Conservation (phyloP, 495 filamentous ascomycete genomes). For the Lophiotrema nucula region DNA sequence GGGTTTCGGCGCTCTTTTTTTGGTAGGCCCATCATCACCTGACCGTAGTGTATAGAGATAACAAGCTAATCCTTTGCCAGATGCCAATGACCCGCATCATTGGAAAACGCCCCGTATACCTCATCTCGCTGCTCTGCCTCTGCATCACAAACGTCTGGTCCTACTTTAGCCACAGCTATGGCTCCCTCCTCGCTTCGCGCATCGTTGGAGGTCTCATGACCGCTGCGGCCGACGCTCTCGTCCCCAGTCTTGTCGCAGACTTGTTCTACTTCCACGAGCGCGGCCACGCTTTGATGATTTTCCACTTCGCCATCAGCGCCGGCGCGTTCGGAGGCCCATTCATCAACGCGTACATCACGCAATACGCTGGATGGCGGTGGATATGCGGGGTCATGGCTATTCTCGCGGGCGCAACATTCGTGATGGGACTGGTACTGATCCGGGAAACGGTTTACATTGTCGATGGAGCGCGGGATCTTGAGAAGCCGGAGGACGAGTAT, state of each 20-base stretch:
- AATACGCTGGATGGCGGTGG: constrained; percentile 21
- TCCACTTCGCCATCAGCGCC: constrained; percentile 21
- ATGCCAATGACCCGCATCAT: constrained; percentile 26
- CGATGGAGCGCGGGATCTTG: constrained; percentile 6
- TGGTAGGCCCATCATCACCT: too few species aligned
- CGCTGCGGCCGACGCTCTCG: constrained; percentile 20
- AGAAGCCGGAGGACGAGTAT: constrained; percentile 7
- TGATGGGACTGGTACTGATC: constrained; percentile 19
- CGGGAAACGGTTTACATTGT: constrained; percentile 20
- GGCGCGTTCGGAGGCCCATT: constrained; percentile 26
- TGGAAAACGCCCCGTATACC: constrained; percentile 30
- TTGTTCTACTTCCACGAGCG: constrained; percentile 31
- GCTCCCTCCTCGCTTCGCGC: constrained; percentile 26
- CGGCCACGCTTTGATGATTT: constrained; percentile 32
- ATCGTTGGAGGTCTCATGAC: constrained; percentile 23
- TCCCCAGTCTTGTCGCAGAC: constrained; percentile 22
- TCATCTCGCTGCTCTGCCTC: constrained; percentile 18
- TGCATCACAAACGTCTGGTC: constrained; percentile 19
- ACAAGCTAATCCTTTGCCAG: too few species aligned
- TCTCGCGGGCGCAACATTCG: constrained; percentile 16
- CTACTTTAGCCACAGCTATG: constrained; percentile 7
- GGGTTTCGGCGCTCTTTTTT: constrained; percentile 28
- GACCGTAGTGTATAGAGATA: too few species aligned
- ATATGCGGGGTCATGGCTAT: constrained; percentile 23
- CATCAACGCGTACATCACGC: constrained; percentile 26